Evolutionary conservation across 768 basidiomycete genomes (phyloP).

Genomic region (Leccinum sublutescens): DNA sequence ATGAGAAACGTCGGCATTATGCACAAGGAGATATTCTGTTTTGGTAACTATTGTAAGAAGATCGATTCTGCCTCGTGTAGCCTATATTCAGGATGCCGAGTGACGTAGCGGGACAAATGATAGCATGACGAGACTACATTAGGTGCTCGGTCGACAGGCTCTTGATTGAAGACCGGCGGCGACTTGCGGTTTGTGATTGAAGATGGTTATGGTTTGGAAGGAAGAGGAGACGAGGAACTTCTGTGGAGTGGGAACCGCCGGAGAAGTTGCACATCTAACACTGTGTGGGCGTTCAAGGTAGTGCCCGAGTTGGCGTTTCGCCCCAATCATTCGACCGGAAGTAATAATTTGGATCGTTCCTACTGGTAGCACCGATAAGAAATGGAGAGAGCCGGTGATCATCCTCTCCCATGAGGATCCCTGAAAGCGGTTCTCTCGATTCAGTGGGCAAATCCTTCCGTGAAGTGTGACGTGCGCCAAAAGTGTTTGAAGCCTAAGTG

Average conservation of each 20-base stretch:
- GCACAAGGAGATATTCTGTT: background rate
- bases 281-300: background rate
- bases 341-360: background rate
- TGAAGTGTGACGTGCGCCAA: no score
- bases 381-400: background rate
- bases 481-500: no score
- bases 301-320: background rate
- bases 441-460: background rate
- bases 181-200: background rate
- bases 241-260: background rate
- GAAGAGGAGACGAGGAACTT: background rate
- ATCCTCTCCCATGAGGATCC: background rate
- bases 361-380: background rate
- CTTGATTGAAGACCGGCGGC: slow-evolving; percentile 12
- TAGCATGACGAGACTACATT: background rate
- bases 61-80: background rate
- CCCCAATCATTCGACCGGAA: background rate
- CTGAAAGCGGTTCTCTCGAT: background rate
- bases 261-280: background rate
- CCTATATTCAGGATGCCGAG: slow-evolving; percentile 8
- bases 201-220: background rate
- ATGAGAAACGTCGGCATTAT: background rate
- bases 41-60: background rate
- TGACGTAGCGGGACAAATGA: background rate
- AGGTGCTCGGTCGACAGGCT: background rate